Evolutionary conservation across 208 protist species (phyloP).

Genomic region (Trypanosoma rangeli): DNA sequence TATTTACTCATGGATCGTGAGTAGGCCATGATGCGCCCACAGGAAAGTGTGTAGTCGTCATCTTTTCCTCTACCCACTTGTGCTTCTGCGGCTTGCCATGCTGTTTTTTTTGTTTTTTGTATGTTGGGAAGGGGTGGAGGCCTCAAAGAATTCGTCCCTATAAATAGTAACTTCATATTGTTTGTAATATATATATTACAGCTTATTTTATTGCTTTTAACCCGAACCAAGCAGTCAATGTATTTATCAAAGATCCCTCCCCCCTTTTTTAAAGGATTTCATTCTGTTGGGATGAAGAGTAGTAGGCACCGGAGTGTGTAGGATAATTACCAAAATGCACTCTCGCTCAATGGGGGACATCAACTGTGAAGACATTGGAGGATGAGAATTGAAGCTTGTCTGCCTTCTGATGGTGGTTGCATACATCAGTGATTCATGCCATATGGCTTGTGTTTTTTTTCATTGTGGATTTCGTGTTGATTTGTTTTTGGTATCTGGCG

Average conservation of each 20-base stretch:
- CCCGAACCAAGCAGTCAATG: too few species aligned
- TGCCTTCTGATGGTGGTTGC: too few species aligned
- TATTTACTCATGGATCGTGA: background rate
- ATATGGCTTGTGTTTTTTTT: background rate
- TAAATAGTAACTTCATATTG: background rate
- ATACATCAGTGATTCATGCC: too few species aligned
- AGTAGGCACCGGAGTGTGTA: too few species aligned
- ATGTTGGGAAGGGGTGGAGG: background rate
- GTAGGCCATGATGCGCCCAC: background rate
- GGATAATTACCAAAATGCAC: too few species aligned
- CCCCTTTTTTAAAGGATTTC: background rate
- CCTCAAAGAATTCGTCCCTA: background rate
- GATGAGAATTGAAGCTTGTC: too few species aligned
- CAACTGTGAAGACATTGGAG: too few species aligned
- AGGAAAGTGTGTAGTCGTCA: background rate
- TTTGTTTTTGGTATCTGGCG: background rate
- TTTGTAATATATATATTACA: background rate
- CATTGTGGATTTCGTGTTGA: background rate
- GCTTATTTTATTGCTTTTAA: too few species aligned
- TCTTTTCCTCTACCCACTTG: background rate
- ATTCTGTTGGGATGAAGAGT: background rate
- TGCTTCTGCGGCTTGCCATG: too few species aligned
- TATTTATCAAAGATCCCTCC: background rate
- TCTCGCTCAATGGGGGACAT: too few species aligned
- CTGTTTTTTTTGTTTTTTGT: too few species aligned